Conservation (phyloP, 75 land plant species). For the Ceratopteris richardii region DNA sequence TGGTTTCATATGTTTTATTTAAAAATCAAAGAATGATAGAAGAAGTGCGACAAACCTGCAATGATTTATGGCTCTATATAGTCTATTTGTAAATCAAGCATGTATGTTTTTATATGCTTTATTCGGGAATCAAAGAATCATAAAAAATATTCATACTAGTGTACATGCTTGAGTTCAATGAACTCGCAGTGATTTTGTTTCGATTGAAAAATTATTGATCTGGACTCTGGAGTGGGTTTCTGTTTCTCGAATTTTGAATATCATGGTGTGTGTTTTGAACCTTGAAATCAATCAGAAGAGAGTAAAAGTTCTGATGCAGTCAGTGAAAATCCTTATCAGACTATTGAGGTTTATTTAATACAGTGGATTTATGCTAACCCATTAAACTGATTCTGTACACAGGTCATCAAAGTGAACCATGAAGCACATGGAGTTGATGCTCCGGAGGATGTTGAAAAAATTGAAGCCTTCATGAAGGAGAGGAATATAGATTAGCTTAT, state of each 20-base stretch:
- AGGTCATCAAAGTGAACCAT: constrained; percentile 97
- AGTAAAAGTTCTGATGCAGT: too few species aligned
- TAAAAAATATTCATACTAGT: too few species aligned
- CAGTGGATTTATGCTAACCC: background rate
- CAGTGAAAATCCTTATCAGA: background rate
- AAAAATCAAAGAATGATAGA: too few species aligned
- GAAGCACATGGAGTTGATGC: constrained; percentile 94
- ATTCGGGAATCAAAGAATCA: too few species aligned
- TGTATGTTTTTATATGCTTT: too few species aligned
- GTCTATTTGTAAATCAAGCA: too few species aligned
- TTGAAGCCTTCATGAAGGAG: constrained; percentile 71
- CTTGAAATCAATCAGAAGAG: too few species aligned
- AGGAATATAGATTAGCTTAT: constrained; percentile 24
- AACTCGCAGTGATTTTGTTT: too few species aligned
- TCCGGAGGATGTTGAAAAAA: constrained; percentile 75
- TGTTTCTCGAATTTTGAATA: background rate
- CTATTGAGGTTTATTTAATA: background rate
- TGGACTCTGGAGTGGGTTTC: background rate
- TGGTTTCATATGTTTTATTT: too few species aligned
- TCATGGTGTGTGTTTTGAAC: background rate
- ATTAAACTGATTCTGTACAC: constrained; percentile 4
- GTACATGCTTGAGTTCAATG: too few species aligned
- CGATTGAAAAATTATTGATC: background rate
- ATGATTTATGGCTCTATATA: too few species aligned
- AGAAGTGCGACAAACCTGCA: too few species aligned